Base-by-base conservation (phyloP, 169 alveolate genomes). In the Cytauxzoon felis region DNA sequence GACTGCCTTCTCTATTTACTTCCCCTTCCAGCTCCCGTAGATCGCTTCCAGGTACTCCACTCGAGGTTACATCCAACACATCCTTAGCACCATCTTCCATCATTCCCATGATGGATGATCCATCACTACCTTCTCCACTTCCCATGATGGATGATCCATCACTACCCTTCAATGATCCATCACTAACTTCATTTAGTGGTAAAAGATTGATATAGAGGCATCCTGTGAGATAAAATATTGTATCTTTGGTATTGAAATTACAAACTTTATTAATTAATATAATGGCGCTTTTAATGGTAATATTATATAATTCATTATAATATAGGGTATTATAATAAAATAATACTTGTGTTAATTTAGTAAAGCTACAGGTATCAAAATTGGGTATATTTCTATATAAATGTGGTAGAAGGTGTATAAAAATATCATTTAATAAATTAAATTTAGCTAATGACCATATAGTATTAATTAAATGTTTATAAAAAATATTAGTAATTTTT, bases 381-480 rank as follows among this genome's bases (percentile, higher is more conserved):
- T 57, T 33, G 16, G 60, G 59, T 11, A 48, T 48, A 58, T 78
- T 63, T 11, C 58, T 40, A 19, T 51, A 57, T 23, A 76, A 23
- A 21, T 76, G 86, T 19, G 73, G 81, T n/a, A 65, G n/a, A 36
- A 76, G 67, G 30, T 70, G 34, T n/a, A 21, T 43, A 0, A 66
- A 29, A 5, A 76, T 63, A 5, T 19, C 47, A 32, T 47, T 62
- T 64, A 76, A 54, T 42, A 47, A 48, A 42, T 43, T 70, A 38
- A 57, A 65, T 18, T 81, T 23, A 1, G 81, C 33, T 16, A 76
- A 68, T 3, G 75, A 57, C 86, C 86, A 76, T 18, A 76, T 40
- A 11, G 66, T 53, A 30, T 81, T 41, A 27, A 73, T 71, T 42
- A 76, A 49, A 63, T 76, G 86, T 50, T 56, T 53, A 41, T 76